phyloP scores from a whole-genome alignment of 108 stramenopile species.

The Poteriospumella lacustris region DNA sequence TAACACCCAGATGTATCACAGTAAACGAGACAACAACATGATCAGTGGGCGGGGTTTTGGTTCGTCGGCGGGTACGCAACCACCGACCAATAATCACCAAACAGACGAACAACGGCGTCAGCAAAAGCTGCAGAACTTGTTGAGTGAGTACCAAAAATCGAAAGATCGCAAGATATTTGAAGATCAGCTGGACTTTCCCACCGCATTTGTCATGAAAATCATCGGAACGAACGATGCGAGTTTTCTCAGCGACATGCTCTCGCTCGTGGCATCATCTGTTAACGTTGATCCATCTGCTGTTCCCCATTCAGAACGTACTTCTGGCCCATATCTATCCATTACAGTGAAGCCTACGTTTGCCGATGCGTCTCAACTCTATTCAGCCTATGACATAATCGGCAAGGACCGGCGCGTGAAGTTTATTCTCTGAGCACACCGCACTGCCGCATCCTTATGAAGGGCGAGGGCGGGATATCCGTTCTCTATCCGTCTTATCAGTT shows the following conservation, averaged over 20 bases:
- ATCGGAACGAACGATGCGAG: neutral
- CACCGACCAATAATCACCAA: no score
- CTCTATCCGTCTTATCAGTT: no score
- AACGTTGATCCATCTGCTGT: neutral
- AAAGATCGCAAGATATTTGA: neutral
- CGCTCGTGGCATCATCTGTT: neutral
- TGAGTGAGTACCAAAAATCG: neutral
- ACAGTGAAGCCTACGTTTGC: neutral
- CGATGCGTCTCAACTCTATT: neutral
- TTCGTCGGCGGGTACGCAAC: no score
- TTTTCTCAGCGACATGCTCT: neutral
- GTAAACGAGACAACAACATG: no score
- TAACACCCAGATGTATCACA: no score
- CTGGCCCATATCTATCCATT: neutral
- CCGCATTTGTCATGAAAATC: neutral
- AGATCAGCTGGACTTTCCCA: neutral
- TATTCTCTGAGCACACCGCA: neutral
- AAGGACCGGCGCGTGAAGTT: slow-evolving; percentile 6
- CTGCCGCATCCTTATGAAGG: no score
- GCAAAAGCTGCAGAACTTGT: neutral
- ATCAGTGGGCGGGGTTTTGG: no score
- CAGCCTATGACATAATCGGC: neutral
- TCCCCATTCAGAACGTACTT: neutral
- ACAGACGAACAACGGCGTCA: neutral
- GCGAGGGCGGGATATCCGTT: no score